These are phyloP conservation scores for Chaetomiaceae sp. DNA, from an alignment of 2,329 filamentous ascomycete genomes.

Conservation along the genomic window DNA sequence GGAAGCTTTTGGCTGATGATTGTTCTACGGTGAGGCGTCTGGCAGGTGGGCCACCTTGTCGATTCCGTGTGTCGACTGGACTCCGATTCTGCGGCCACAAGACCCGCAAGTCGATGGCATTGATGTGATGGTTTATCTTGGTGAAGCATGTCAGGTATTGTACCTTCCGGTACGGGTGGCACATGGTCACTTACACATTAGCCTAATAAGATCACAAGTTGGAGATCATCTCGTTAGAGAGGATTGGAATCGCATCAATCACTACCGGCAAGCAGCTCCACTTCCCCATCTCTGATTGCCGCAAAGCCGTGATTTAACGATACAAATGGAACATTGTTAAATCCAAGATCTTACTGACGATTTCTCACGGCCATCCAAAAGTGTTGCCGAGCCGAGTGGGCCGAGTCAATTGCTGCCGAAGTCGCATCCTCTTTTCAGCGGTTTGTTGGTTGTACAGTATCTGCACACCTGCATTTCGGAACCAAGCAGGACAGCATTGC, in stretches of 20 bases:
- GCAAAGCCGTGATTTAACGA: slow-evolving; percentile 2
- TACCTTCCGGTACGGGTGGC: no score
- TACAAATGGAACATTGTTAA: not conserved
- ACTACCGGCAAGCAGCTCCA: not conserved
- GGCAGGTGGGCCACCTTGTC: no score
- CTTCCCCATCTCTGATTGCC: not conserved
- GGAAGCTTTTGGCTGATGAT: not conserved
- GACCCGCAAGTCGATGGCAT: no score
- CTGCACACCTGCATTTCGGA: not conserved
- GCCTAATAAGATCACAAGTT: not conserved
- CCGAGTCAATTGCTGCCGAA: slow-evolving; percentile 1
- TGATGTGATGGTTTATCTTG: no score
- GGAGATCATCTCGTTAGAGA: not conserved
- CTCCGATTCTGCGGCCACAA: no score
- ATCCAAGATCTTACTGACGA: not conserved
- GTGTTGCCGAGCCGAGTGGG: slow-evolving; percentile 8
- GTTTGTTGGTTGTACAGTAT: slow-evolving; percentile 9
- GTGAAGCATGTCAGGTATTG: no score
- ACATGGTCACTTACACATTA: not conserved
- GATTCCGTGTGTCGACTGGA: no score
- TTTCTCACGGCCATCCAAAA: not conserved
- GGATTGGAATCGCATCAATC: not conserved
- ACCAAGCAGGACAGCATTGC: not conserved
- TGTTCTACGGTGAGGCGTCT: no score
- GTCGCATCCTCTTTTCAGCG: slow-evolving; percentile 6